Conservation (phyloP, 768 basidiomycete genomes). For the Pleurotus pulmonarius region DNA sequence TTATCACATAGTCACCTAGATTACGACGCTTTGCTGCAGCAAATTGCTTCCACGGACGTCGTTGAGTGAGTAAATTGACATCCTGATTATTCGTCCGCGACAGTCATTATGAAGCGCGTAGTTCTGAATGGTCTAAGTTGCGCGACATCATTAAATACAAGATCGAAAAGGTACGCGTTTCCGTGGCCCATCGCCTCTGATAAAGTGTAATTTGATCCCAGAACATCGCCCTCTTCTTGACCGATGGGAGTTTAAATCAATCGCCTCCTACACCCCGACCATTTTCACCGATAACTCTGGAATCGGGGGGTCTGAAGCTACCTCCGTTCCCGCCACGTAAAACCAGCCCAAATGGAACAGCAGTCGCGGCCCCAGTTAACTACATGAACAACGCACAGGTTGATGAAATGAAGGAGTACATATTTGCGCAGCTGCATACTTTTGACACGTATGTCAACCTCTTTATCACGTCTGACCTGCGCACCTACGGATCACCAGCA, state of each 20-base stretch:
- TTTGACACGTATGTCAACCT: slow-evolving; percentile 62
- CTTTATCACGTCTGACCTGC: background rate
- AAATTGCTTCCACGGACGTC: slow-evolving; percentile 61
- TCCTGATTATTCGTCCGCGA: background rate
- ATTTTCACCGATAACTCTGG: slow-evolving; percentile 39
- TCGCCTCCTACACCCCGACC: slow-evolving; percentile 32
- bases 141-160: slow-evolving; percentile 72
- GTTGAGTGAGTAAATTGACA: slow-evolving; percentile 44
- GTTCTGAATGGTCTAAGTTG: slow-evolving; percentile 67
- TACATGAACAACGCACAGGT: slow-evolving; percentile 64
- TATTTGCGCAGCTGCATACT: slow-evolving; percentile 65
- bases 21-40: slow-evolving; percentile 53
- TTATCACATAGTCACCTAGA: slow-evolving; percentile 31
- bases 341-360: slow-evolving; percentile 33
- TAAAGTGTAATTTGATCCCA: slow-evolving; percentile 16
- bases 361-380: slow-evolving; percentile 46
- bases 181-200: background rate
- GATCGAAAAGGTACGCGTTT: slow-evolving; percentile 53
- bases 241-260: slow-evolving; percentile 23
- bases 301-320: slow-evolving; percentile 59
- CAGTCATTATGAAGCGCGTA: slow-evolving; percentile 21
- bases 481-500: slow-evolving; percentile 22
- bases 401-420: slow-evolving; percentile 45
- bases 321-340: slow-evolving; percentile 71
- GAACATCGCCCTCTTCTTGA: slow-evolving; percentile 50